Evolutionary conservation across 2,329 filamentous ascomycete genomes (phyloP).

Genomic region (Phialophora verrucosa): DNA sequence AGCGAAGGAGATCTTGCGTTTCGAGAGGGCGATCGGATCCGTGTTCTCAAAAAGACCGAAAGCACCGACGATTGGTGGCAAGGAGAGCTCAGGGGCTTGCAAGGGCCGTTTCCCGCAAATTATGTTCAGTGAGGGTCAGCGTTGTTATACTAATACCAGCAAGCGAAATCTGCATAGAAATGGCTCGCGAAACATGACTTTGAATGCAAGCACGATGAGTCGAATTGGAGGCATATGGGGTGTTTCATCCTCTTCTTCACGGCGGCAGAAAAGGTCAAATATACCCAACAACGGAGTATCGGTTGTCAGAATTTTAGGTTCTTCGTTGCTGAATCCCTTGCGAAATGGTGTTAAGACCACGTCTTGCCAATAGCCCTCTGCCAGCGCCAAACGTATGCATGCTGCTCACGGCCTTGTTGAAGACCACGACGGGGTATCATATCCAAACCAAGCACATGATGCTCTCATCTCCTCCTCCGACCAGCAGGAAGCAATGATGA

Average conservation of each 20-base stretch:
- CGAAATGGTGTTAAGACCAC: constrained; percentile 6
- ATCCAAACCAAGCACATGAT: background rate
- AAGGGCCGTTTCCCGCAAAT: constrained; percentile 81
- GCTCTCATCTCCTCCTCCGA: too few relatives aligned
- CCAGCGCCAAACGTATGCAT: constrained; percentile 1
- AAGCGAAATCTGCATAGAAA: background rate
- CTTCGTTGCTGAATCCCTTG: background rate
- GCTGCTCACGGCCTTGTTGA: constrained; percentile 37
- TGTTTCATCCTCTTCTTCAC: background rate
- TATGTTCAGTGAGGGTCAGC: constrained; percentile 60
- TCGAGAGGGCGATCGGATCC: constrained; percentile 76
- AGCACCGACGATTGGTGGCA: constrained; percentile 89
- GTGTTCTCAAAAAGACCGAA: constrained; percentile 76
- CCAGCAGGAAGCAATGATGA: background rate
- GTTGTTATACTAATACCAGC: background rate
- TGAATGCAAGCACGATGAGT: background rate
- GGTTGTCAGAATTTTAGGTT: background rate
- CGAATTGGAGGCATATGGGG: background rate
- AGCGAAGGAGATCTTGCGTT: constrained; percentile 74
- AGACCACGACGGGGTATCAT: constrained; percentile 38
- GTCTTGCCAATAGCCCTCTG: background rate
- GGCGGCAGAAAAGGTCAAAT: constrained; percentile 4
- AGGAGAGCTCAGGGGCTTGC: constrained; percentile 71
- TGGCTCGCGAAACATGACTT: background rate
- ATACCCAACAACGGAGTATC: constrained; percentile 8